These are phyloP conservation scores for Leishmania guyanensis DNA, from an alignment of 208 protist species.

Conservation along the genomic window DNA sequence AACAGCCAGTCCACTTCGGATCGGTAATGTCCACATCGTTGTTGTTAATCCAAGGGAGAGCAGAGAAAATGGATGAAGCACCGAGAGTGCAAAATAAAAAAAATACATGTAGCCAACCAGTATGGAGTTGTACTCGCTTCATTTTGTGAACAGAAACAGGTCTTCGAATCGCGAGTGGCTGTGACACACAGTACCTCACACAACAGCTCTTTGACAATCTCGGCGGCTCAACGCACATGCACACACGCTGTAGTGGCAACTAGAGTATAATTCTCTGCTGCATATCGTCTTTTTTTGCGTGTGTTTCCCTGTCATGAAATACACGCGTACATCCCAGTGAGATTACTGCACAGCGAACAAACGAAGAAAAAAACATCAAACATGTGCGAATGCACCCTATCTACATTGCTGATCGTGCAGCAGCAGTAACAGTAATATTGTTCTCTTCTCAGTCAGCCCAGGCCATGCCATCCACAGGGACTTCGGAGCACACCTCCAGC, in stretches of 20 bases:
- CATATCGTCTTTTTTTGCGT: background rate
- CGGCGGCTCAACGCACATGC: no score
- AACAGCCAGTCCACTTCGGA: slow-evolving; percentile 91
- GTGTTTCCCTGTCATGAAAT: background rate
- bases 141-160: background rate
- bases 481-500: slow-evolving; percentile 66
- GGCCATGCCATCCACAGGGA: slow-evolving; percentile 32
- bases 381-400: background rate
- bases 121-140: background rate
- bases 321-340: background rate
- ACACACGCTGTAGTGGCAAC: background rate
- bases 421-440: background rate
- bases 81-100: background rate
- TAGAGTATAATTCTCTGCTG: no score
- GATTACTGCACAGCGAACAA: background rate
- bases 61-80: background rate
- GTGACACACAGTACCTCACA: no score
- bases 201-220: background rate
- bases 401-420: background rate
- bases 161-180: background rate
- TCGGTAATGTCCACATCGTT: slow-evolving; percentile 90
- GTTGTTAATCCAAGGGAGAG: slow-evolving; percentile 47
- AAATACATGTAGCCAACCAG: background rate
- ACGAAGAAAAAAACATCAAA: slow-evolving; percentile 9
- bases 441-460: slow-evolving; percentile 23